Base-by-base conservation (phyloP, 257 asterid genomes). In the Marsdenia floribunda region DNA sequence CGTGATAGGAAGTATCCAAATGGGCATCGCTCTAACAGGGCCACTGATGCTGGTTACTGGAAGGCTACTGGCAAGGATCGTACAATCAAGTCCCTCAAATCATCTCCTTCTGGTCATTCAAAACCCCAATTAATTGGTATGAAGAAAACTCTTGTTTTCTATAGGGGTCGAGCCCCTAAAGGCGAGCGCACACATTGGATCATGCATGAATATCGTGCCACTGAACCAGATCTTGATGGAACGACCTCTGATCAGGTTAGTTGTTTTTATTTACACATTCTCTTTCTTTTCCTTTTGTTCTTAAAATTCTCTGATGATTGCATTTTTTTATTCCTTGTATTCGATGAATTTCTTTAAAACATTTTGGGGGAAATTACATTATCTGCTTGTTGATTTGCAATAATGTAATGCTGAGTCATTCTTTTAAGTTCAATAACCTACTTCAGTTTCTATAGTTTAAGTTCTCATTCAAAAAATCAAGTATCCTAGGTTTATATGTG, bases 91-190 rank as follows among this genome's bases (percentile, higher is more conserved):
- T 77, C 89, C 68, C 89, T 84, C 68, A 87, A 80, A 76, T 71
- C 92, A 24, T 78, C 87, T n/a, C 46, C 86, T 54, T 70, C 87
- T 44, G 80, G 83, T 61, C 68, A 67, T 42, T 77, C 88, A 10
- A 38, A 74, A 71, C 4, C 87, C 79, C 82, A 79, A 54, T 44
- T 87, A 66, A 84, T 91, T 83, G 97, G 97, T 76, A 86, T 82
- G 89, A 91, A 91, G 85, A 91, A 91, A 85, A 90, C 97, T 76
- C 84, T 91, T 73, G 96, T 91, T 75, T 91, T 90, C 82, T 79
- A 90, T 82, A 85, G 57, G 85, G 97, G 97, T 59, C 95, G 97
- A 76, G 97, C 97, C 70, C 97, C 97, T 13, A 89, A 88, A 80
- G 97, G 93, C 40, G 91, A 90, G 79, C 92, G 96, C 26, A 87